A percentile compares a stretch with the other conserved stretches of the same genome.
phyloP scores from a whole-genome alignment of 176 grass and related monocot genomes.

The Oryza meridionalis region DNA sequence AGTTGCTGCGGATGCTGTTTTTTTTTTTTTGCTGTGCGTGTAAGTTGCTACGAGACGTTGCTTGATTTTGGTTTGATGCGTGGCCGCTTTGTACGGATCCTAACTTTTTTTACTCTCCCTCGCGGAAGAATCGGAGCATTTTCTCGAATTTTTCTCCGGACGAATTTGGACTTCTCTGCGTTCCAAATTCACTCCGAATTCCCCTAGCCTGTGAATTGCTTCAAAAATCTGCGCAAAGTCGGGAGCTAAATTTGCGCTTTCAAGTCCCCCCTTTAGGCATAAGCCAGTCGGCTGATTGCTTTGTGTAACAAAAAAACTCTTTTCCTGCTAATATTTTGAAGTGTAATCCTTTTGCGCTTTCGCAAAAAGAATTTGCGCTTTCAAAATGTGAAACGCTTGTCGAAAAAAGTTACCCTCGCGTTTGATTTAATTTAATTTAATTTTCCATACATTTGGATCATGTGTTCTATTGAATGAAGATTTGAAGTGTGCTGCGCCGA shows the following conservation, averaged over 20 bases:
- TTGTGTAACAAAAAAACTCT: too few relatives aligned
- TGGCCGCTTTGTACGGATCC: not conserved
- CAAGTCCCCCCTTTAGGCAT: too few relatives aligned
- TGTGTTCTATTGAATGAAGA: not conserved
- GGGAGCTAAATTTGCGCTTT: not conserved
- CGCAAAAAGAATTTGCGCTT: not conserved
- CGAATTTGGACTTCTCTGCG: not conserved
- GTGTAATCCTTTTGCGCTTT: too few relatives aligned
- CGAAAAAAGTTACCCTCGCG: not conserved
- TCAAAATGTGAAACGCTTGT: not conserved
- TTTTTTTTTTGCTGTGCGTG: not conserved
- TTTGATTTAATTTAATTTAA: conserved; percentile 3
- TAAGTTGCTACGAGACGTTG: not conserved
- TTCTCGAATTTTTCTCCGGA: not conserved
- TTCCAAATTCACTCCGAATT: not conserved
- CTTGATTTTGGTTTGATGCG: not conserved
- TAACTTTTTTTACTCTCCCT: not conserved
- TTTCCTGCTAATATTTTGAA: too few relatives aligned
- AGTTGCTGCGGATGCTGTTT: not conserved
- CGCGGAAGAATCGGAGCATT: not conserved
- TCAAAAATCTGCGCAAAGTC: not conserved
- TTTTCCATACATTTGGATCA: conserved; percentile 1
- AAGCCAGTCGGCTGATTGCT: too few relatives aligned
- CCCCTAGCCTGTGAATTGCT: not conserved
- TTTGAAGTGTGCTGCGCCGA: not conserved